Evolutionary conservation across 768 basidiomycete genomes (phyloP).

Genomic region (Rhizopogon sp.): DNA sequence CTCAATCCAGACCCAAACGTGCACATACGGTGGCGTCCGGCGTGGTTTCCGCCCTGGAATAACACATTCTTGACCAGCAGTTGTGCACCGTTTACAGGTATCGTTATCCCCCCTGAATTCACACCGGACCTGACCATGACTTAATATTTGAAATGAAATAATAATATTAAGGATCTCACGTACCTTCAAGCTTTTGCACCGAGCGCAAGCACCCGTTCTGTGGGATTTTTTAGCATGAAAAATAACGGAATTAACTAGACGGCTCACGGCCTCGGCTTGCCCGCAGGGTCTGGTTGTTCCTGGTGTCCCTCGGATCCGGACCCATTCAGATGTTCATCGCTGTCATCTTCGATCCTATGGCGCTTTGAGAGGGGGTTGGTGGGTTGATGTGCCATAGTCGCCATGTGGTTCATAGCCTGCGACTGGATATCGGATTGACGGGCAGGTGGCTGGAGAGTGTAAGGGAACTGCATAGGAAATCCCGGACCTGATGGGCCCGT

Average conservation of each 20-base stretch:
- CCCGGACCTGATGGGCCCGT: neutral
- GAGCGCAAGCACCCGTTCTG: conserved; percentile 59
- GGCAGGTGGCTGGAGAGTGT: conserved; percentile 21
- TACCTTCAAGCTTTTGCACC: conserved; percentile 60
- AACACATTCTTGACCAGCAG: conserved; percentile 67
- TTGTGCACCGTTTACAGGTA: conserved; percentile 69
- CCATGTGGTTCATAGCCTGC: conserved; percentile 13
- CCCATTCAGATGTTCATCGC: conserved; percentile 5
- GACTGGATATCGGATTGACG: conserved; percentile 26
- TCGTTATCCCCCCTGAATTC: conserved; percentile 71
- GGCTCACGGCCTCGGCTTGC: conserved; percentile 21
- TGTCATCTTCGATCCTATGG: conserved; percentile 18
- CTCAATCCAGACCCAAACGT: neutral
- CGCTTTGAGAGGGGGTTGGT: neutral
- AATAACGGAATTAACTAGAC: neutral
- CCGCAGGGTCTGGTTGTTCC: conserved; percentile 11
- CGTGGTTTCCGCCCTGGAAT: conserved; percentile 85
- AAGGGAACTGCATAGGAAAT: conserved; percentile 26
- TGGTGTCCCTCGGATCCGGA: conserved; percentile 12
- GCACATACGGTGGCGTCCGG: conserved; percentile 67
- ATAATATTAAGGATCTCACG: neutral
- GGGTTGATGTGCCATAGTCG: conserved; percentile 3
- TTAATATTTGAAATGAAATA: neutral
- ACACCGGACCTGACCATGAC: conserved; percentile 55
- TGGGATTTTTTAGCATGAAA: conserved; percentile 2